These are phyloP conservation scores for Heritiera littoralis DNA, from an alignment of 345 rosid species.

Conservation along the genomic window DNA sequence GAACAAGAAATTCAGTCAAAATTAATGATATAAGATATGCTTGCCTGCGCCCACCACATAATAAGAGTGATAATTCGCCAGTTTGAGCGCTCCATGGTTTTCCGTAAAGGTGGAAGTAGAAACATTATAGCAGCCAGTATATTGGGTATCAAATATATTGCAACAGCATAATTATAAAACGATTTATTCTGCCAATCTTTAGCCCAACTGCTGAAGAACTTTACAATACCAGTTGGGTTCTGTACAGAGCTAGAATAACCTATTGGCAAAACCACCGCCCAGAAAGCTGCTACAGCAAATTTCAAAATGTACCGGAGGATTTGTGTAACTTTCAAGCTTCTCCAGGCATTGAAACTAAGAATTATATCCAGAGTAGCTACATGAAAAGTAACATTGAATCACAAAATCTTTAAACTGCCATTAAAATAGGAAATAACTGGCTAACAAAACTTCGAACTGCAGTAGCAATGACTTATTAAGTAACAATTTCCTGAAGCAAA, in stretches of 20 bases:
- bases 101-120: slow-evolving; percentile 74
- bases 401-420: neutral
- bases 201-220: slow-evolving; percentile 64
- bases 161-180: slow-evolving; percentile 69
- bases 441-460: slow-evolving; percentile 8
- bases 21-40: slow-evolving; percentile 26
- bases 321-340: slow-evolving; percentile 71
- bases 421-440: slow-evolving; percentile 16
- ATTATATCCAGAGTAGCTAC: slow-evolving; percentile 81
- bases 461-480: neutral
- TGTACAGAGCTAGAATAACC: slow-evolving; percentile 70
- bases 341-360: slow-evolving; percentile 88
- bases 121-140: slow-evolving; percentile 68
- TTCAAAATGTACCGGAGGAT: slow-evolving; percentile 78
- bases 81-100: slow-evolving; percentile 85
- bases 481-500: slow-evolving; percentile 15
- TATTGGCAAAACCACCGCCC: slow-evolving; percentile 84
- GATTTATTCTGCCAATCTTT: slow-evolving; percentile 63
- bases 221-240: slow-evolving; percentile 77
- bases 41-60: slow-evolving; percentile 99
- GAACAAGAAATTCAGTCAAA: slow-evolving; percentile 6
- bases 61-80: slow-evolving; percentile 65
- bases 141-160: slow-evolving; percentile 80
- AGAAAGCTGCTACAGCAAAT: slow-evolving; percentile 70
- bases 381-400: slow-evolving; percentile 16